phyloP scores from a whole-genome alignment of 495 filamentous ascomycete species.

The Talaromyces liani region DNA sequence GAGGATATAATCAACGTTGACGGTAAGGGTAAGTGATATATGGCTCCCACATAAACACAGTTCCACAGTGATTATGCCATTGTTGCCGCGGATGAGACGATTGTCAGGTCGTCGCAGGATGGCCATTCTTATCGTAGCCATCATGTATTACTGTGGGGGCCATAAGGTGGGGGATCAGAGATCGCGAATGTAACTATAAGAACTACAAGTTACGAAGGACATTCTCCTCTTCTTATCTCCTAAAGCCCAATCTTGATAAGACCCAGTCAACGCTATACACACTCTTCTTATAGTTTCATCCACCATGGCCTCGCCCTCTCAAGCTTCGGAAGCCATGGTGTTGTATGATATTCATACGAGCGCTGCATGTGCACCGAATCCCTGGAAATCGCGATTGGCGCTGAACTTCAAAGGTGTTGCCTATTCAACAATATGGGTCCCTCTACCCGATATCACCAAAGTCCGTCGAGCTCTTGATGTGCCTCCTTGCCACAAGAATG shows the following conservation, averaged over 20 bases:
- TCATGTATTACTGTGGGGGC: not conserved
- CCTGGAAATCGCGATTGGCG: not conserved
- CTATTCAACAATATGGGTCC: not conserved
- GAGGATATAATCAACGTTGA: not conserved
- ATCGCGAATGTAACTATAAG: not conserved
- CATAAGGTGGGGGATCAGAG: not conserved
- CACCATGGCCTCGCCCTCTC: not conserved
- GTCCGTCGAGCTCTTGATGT: not conserved
- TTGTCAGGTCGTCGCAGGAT: not conserved
- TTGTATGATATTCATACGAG: not conserved
- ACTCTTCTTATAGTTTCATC: not conserved
- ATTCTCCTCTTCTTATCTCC: not conserved
- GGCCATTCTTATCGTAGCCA: not conserved
- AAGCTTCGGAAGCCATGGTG: not conserved
- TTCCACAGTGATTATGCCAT: not conserved
- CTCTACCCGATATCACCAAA: not conserved
- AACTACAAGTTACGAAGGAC: not conserved
- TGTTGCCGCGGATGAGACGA: not conserved
- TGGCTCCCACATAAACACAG: not conserved
- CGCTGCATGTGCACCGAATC: not conserved
- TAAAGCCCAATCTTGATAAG: not conserved
- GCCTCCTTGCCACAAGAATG: not conserved
- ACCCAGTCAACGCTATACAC: not conserved
- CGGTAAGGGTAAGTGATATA: not conserved
- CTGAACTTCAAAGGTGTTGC: not conserved